Evolutionary conservation across 495 filamentous ascomycete genomes (phyloP).

Genomic region (Cairneyella variabilis): DNA sequence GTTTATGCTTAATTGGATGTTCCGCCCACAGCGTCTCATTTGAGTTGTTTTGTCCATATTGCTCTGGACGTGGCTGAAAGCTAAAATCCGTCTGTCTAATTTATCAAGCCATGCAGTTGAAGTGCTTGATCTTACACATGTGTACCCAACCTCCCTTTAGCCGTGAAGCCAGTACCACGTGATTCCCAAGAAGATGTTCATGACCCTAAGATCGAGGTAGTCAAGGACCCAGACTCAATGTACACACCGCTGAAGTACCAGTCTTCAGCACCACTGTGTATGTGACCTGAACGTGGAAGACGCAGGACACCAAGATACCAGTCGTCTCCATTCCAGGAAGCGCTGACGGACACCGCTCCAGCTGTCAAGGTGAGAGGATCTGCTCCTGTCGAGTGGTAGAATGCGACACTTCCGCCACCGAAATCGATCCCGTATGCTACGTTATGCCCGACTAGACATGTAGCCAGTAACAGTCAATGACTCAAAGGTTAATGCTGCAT

Average conservation of each 20-base stretch:
- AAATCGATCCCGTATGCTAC: conserved; percentile 59
- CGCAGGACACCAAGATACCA: conserved; percentile 72
- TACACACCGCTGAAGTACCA: conserved; percentile 74
- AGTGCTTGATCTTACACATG: not conserved
- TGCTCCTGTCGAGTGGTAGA: conserved; percentile 63
- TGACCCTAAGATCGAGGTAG: conserved; percentile 47
- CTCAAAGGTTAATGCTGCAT: not conserved
- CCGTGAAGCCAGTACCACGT: not conserved
- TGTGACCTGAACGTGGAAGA: conserved; percentile 51
- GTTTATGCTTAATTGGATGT: not conserved
- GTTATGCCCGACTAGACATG: conserved; percentile 58
- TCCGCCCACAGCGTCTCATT: not conserved
- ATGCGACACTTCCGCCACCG: conserved; percentile 49
- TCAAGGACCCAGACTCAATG: conserved; percentile 60
- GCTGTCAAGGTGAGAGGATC: conserved; percentile 53
- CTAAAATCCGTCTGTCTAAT: not conserved
- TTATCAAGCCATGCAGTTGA: not conserved
- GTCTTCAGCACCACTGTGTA: conserved; percentile 51
- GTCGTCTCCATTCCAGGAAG: conserved; percentile 64
- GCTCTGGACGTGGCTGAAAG: not conserved
- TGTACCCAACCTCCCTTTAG: not conserved
- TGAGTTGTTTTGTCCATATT: not conserved
- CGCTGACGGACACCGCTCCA: conserved; percentile 49
- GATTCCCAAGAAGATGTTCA: conserved; percentile 20
- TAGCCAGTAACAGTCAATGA: not conserved